Conservation (phyloP, 148 eudicot species). For the Rhododendron griersonianum region DNA sequence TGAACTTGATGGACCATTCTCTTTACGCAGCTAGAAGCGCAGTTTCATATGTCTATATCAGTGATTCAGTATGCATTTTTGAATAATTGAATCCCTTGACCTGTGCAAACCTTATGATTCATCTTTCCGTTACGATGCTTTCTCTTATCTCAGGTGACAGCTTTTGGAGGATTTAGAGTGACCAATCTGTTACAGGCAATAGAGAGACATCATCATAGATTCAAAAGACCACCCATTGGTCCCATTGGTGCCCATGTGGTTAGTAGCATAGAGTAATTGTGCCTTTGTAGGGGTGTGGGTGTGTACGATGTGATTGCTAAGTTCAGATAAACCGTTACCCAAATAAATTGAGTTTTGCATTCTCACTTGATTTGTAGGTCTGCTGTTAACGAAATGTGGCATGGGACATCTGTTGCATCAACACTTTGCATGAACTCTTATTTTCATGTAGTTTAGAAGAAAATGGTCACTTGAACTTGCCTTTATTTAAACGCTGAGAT, state of each 20-base stretch:
- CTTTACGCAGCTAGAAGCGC: not conserved
- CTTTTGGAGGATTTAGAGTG: slow-evolving; percentile 80
- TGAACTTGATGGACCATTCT: not conserved
- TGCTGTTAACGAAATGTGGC: not conserved
- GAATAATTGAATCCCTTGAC: not conserved
- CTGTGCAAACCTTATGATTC: not conserved
- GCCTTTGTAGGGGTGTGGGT: not conserved
- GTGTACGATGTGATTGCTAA: not conserved
- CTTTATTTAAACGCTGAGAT: not conserved
- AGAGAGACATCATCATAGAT: slow-evolving; percentile 63
- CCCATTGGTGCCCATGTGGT: slow-evolving; percentile 94
- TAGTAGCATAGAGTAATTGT: slow-evolving; percentile 15
- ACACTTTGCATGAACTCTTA: not conserved
- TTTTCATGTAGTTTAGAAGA: not conserved
- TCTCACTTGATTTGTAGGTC: not conserved
- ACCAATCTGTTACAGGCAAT: slow-evolving; percentile 60
- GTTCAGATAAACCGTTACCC: not conserved
- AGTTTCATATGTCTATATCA: not conserved
- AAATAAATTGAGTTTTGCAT: not conserved
- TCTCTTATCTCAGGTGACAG: slow-evolving; percentile 62
- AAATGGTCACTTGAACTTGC: not conserved
- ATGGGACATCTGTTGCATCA: not conserved
- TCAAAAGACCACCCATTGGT: slow-evolving; percentile 84
- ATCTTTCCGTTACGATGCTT: not conserved
- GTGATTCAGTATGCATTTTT: not conserved